Base-by-base conservation (phyloP, 2,329 filamentous ascomycete species). In the Truncatella angustata region DNA sequence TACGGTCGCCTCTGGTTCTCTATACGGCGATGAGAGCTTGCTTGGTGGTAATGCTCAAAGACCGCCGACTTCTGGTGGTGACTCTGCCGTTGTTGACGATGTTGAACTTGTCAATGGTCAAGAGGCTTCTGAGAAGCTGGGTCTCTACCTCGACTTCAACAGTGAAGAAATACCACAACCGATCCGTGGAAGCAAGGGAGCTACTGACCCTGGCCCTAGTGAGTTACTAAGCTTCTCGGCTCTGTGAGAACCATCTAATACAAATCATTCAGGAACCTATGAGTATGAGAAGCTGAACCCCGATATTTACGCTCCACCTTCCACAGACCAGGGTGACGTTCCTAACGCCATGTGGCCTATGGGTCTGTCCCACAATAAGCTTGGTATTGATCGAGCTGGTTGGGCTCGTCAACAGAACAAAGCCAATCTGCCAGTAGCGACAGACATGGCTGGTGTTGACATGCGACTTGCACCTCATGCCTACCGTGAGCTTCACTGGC, bases 381-480 rank as follows among this genome's bases (percentile, higher is more conserved):
- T 73, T n/a, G 78, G 78, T 6, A 64, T 65, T 23, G 64, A 73
- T 14, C 56, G 67, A 37, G 66, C 78, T 0, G 81, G 81, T 14
- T 85, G 74, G 80, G 74, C 79, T 35, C 68, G 78, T 2, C 74
- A 82, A 62, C 77, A 82, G 62, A 82, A 82, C 58, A 66, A 60
- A 0, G 65, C 64, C 1, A 76, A 80, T 9, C 70, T 85, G 53
- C 81, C 81, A 2, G 54, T 61, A 1, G 71, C 78, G 5, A 76
- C 66, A 3, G 68, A 64, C 12, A 82, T 84, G 77, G 80, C 81
- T 0, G 80, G 79, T 39, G 81, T 84, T 1, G 75, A 84, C 56
- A 84, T 84, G 81, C 73, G 79, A 36, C 71, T 84, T 1, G 74
- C 73, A n/a, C 73, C 79, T 0, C 67, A 79, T 23, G 81, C 77